Evolutionary conservation across 2,329 filamentous ascomycete genomes (phyloP).

Genomic region (Epichloe gansuensis): DNA sequence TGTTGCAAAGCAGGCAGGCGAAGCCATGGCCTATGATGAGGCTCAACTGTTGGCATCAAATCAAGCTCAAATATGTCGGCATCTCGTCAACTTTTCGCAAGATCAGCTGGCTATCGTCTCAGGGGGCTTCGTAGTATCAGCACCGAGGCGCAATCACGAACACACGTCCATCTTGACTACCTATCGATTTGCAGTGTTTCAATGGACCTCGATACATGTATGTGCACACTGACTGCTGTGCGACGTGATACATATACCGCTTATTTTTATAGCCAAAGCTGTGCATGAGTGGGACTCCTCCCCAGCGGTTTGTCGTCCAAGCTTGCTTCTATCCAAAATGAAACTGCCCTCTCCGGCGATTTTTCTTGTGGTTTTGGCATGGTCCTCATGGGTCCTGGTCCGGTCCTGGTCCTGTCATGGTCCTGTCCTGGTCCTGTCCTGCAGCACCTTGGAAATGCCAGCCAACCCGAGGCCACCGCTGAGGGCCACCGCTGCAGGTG

Average conservation of each 20-base stretch:
- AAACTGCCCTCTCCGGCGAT: too few relatives aligned
- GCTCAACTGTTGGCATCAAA: too few relatives aligned
- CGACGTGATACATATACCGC: not conserved
- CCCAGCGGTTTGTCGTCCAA: not conserved
- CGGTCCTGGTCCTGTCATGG: too few relatives aligned
- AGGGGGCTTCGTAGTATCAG: not conserved
- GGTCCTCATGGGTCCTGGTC: not conserved
- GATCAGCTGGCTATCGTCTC: too few relatives aligned
- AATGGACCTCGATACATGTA: not conserved
- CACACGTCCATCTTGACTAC: not conserved
- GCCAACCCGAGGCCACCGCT: conserved; percentile 5
- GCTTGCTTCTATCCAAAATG: not conserved
- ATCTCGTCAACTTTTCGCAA: too few relatives aligned
- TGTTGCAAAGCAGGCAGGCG: too few relatives aligned
- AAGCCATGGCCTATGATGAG: too few relatives aligned
- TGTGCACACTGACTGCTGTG: not conserved
- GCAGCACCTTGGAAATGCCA: conserved; percentile 7
- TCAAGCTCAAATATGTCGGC: too few relatives aligned
- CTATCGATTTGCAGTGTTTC: not conserved
- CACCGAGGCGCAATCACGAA: not conserved
- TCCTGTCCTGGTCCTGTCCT: not conserved
- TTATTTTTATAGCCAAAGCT: not conserved
- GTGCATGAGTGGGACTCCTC: not conserved
- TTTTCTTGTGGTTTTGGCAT: too few relatives aligned
- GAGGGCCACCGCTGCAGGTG: conserved; percentile 1